These are phyloP conservation scores for Ganoderma resinaceum DNA, from an alignment of 1,284 basidiomycete genomes.

Conservation along the genomic window DNA sequence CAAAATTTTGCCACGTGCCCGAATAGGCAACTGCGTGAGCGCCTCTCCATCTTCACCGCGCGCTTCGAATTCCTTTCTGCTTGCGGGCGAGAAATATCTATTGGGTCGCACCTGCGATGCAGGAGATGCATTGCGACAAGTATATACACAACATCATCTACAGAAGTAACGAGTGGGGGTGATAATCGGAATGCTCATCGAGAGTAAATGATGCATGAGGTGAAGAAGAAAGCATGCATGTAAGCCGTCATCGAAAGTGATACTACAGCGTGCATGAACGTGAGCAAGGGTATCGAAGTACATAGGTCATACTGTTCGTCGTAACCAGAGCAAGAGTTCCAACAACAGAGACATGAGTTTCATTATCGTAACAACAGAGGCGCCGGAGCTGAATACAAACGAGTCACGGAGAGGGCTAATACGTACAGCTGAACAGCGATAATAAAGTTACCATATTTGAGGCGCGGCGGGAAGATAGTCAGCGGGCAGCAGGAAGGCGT, in stretches of 20 bases:
- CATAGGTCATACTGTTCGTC: constrained; percentile 25
- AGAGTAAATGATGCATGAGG: constrained; percentile 3
- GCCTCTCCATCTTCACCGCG: constrained; percentile 2
- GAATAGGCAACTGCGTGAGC: constrained; percentile 27
- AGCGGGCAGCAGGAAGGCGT: constrained; percentile 79
- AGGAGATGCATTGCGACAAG: constrained; percentile 23
- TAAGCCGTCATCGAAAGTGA: constrained; percentile 17
- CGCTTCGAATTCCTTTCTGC: background rate
- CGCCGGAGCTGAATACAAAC: constrained; percentile 9
- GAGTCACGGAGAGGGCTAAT: constrained; percentile 12
- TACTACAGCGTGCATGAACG: constrained; percentile 24
- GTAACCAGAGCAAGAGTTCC: constrained; percentile 19
- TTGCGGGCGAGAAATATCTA: background rate
- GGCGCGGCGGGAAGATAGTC: constrained; percentile 73
- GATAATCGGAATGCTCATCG: background rate
- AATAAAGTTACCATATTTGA: constrained; percentile 68
- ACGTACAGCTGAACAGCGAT: constrained; percentile 13
- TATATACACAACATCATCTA: constrained; percentile 26
- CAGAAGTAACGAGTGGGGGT: constrained; percentile 3
- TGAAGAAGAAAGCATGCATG: constrained; percentile 3
- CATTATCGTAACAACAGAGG: constrained; percentile 25
- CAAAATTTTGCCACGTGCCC: constrained; percentile 43
- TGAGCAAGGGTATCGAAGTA: constrained; percentile 28
- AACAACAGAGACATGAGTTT: constrained; percentile 10
- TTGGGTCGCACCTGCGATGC: background rate